Evolutionary conservation across 108 stramenopile species (phyloP), one percentile per base, ranked within the genome.

Genomic region (Nannochloropsis salina): DNA sequence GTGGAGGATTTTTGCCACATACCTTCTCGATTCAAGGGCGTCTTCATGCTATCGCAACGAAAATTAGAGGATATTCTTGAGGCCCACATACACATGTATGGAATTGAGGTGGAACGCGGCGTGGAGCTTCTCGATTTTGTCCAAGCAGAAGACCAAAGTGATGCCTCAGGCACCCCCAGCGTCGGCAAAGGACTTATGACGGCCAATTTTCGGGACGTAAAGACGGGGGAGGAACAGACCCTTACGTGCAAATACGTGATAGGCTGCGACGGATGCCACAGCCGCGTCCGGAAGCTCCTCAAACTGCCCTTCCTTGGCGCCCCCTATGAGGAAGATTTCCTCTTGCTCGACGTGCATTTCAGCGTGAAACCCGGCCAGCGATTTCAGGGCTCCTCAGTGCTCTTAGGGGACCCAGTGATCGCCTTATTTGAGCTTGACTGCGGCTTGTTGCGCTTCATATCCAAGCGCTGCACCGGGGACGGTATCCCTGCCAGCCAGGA

Each of bases 1-100:
- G 61, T 74, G 61, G 61, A 74, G n/a, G 61, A 74, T n/a, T 74
- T 74, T 74, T 74, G 20, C 61, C n/a, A 74, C 61, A 74, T 74
- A 15, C 61, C 61, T 74, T 74, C 61, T 74, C 61, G 61, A 6
- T 74, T 74, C 61, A 74, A 74, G 61, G 61, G 61, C 4, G n/a
- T n/a, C 4, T 74, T 74, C n/a, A 6, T 74, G 61, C 6, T 74
- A 0, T 74, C 61, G 2, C 61, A 74, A 8, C 61, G 61, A 4
- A 74, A 74, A n/a, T n/a, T 74, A 15, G 61, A 74, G n/a, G 61
- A 74, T 2, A 74, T 74, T 74, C 15, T 74, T 15, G 61, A 74
- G n/a, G 61, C 61, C 61, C 15, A 74, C 15, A n/a, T 74, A n/a
- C 61, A n/a, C 20, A n/a, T 8, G 8, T 74, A 74, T 74, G 61